Conservation (phyloP, 306 rosid species). For the Sphenostylis stenocarpa region DNA sequence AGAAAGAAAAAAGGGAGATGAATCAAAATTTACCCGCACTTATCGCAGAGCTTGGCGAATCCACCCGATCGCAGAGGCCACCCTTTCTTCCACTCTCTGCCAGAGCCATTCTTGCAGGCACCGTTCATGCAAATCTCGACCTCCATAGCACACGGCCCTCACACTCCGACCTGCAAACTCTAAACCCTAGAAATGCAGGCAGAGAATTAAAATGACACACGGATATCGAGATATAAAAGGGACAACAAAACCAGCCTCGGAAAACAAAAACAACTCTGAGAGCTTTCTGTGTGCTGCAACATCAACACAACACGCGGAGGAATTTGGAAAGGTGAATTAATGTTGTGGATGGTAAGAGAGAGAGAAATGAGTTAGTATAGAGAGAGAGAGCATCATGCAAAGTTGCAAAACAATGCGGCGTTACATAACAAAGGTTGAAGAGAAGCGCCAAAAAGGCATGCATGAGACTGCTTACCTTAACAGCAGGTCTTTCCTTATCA, state of each 20-base stretch:
- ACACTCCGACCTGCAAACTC: slow-evolving; percentile 28
- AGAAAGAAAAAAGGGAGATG: background rate
- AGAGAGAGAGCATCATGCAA: slow-evolving; percentile 31
- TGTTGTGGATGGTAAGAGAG: background rate
- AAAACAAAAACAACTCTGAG: background rate
- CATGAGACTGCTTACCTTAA: background rate
- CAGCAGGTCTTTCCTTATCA: background rate
- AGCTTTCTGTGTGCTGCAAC: background rate
- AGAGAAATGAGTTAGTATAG: background rate
- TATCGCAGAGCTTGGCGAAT: slow-evolving; percentile 71
- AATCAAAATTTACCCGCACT: slow-evolving; percentile 75
- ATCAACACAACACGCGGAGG: background rate
- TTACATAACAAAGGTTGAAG: background rate
- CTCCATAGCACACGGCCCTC: slow-evolving; percentile 11
- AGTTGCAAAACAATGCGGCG: background rate
- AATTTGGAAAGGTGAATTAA: slow-evolving; percentile 1
- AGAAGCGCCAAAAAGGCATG: slow-evolving; percentile 8
- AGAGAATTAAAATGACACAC: background rate
- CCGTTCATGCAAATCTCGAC: slow-evolving; percentile 49
- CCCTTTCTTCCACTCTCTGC: slow-evolving; percentile 73
- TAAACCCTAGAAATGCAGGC: slow-evolving; percentile 60
- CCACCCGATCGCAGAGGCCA: slow-evolving; percentile 84
- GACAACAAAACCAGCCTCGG: background rate
- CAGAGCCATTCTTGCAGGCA: slow-evolving; percentile 32
- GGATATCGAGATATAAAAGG: background rate